Base-by-base conservation (phyloP, 371 early-diverging fungal species). In the Rhizopus arrhizus region DNA sequence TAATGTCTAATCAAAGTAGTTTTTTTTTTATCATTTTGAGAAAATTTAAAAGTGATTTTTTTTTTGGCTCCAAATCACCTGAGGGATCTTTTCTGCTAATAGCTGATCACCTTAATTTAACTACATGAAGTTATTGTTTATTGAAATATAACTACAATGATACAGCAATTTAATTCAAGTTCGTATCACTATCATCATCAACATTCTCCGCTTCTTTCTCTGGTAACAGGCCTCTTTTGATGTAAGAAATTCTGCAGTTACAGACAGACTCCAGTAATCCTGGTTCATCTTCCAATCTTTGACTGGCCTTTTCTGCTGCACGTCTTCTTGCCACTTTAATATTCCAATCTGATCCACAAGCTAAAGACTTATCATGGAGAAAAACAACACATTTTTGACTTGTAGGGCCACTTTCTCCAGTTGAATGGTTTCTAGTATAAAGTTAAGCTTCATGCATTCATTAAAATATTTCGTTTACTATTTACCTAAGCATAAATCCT, bases 301-400 rank as follows among this genome's bases (percentile, higher is more conserved):
- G 56, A 0, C 52, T 64, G 0, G 77, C 81, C 32, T 69, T 73
- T 6, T 62, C 61, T 1, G 85, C 83, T 7, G 85, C 85, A 43
- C 71, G 56, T 55, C 82, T 66, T 43, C 83, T 70, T n/a, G 85
- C 81, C 22, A 70, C 68, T 46, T 79, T 79, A 55, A 81, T 70
- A 59, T 81, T 82, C 54, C 74, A 75, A 16, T 77, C 73, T 16
- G 69, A 29, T 32, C 76, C 80, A 28, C 68, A 64, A 2, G 78
- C 74, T 3, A 82, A 58, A 3, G 75, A 70, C 11, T 68, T 63
- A 45, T 74, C 77, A 45, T 84, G 84, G 22, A 84, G 59, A 43
- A 80, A 82, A 10, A 84, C 74, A 10, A 77, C 75, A 69, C 84
- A 84, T 29, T 69, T 69, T 61, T 78, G 77, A 35, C 69, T 67